Evolutionary conservation across 1,284 basidiomycete genomes (phyloP).

Genomic region (Ustilago crameri): DNA sequence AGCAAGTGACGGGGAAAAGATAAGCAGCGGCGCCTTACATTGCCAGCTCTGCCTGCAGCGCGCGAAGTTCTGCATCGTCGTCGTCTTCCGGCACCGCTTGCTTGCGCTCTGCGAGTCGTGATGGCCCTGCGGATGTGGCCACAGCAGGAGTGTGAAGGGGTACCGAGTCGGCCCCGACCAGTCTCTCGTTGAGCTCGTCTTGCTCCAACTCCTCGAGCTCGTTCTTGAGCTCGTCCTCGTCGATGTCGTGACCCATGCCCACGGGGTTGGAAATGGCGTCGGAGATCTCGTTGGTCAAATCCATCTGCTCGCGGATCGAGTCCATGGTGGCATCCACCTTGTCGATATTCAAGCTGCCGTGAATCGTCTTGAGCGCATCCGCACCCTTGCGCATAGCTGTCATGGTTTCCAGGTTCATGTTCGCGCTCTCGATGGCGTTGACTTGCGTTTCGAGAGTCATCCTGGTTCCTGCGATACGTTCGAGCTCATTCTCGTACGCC

Average conservation of each 20-base stretch:
- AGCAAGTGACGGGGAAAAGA: not conserved
- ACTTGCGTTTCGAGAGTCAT: slow-evolving; percentile 96
- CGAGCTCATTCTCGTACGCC: slow-evolving; percentile 86
- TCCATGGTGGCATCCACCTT: slow-evolving; percentile 94
- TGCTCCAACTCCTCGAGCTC: slow-evolving; percentile 92
- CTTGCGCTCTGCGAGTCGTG: slow-evolving; percentile 68
- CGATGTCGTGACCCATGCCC: slow-evolving; percentile 75
- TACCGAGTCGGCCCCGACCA: slow-evolving; percentile 88
- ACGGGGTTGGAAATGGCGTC: slow-evolving; percentile 88
- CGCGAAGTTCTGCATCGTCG: slow-evolving; percentile 89
- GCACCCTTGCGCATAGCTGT: slow-evolving; percentile 96
- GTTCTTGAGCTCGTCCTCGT: slow-evolving; percentile 85
- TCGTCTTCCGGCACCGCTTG: slow-evolving; percentile 80
- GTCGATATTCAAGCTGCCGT: slow-evolving; percentile 86
- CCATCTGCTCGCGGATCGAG: slow-evolving; percentile 89
- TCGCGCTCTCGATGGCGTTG: slow-evolving; percentile 96
- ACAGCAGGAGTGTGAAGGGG: slow-evolving; percentile 79
- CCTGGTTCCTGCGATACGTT: slow-evolving; percentile 84
- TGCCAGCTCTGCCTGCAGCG: slow-evolving; percentile 82
- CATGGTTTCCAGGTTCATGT: slow-evolving; percentile 99
- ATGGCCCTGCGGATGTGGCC: slow-evolving; percentile 45
- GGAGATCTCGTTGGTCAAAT: slow-evolving; percentile 93
- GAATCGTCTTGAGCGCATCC: slow-evolving; percentile 89
- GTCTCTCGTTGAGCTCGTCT: slow-evolving; percentile 85
- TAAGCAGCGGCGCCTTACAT: slow-evolving; percentile 41